A percentile compares a stretch with the other conserved stretches of the same genome.
These are phyloP conservation scores for Sideroxylon spinosum DNA, from an alignment of 179 eudicot species.

Conservation along the genomic window DNA sequence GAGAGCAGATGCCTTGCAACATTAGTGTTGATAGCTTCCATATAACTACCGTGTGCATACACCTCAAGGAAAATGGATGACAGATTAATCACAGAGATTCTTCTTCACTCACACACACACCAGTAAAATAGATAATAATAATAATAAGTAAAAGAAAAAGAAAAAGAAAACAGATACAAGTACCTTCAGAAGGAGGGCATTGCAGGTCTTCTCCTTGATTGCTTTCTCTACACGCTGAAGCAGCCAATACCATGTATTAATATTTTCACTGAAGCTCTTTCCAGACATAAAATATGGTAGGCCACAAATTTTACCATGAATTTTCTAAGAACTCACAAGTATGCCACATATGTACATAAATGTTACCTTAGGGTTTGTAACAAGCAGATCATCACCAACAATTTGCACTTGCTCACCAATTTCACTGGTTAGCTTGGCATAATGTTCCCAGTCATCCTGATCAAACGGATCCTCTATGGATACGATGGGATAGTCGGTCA, in stretches of 20 bases:
- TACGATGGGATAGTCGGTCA: conserved; percentile 66
- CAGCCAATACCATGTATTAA: not conserved
- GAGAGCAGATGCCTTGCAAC: too few species aligned
- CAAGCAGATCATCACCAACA: conserved; percentile 82
- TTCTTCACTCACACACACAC: not conserved
- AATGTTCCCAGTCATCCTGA: conserved; percentile 85
- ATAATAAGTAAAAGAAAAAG: too few species aligned
- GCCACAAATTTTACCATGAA: not conserved
- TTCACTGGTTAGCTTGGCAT: conserved; percentile 61
- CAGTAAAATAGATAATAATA: not conserved
- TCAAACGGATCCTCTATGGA: conserved; percentile 89
- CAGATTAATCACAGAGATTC: too few species aligned
- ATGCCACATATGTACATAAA: not conserved
- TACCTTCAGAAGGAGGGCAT: conserved; percentile 91
- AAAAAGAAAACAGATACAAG: not conserved
- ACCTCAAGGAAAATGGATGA: too few species aligned
- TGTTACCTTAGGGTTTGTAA: conserved; percentile 77
- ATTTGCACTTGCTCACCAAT: conserved; percentile 65
- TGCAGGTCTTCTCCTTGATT: conserved; percentile 63
- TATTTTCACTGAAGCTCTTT: not conserved
- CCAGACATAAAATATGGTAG: not conserved
- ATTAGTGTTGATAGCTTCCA: too few species aligned
- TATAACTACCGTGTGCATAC: too few species aligned
- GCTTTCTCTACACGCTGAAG: conserved; percentile 80
- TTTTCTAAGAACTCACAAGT: not conserved